Evolutionary conservation across 345 rosid genomes (phyloP).

Genomic region (Leavenworthia alabamica): DNA sequence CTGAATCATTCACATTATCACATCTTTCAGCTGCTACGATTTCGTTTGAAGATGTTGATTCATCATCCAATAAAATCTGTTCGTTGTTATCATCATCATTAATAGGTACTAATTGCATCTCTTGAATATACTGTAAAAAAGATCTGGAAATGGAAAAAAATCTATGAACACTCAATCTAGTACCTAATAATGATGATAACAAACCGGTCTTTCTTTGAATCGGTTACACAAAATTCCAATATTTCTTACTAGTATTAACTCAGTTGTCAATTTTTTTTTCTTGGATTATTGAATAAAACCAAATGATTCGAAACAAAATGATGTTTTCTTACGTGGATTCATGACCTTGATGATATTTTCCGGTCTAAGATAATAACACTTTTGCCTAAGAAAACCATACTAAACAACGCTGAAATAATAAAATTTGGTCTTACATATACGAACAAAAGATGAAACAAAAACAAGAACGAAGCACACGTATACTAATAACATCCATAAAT

Average conservation of each 20-base stretch:
- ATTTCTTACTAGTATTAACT: too few species aligned
- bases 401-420: neutral
- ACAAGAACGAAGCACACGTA: too few species aligned
- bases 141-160: slow-evolving; percentile 15
- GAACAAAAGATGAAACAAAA: neutral
- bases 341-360: neutral
- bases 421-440: slow-evolving; percentile 21
- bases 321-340: neutral
- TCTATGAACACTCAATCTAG: too few species aligned
- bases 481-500: too few species aligned
- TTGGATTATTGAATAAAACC: too few species aligned
- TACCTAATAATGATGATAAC: too few species aligned
- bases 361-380: neutral
- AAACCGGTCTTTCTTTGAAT: too few species aligned
- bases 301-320: too few species aligned
- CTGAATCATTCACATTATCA: slow-evolving; percentile 44
- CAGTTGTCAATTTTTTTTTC: too few species aligned
- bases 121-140: slow-evolving; percentile 37
- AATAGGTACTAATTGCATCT: slow-evolving; percentile 79
- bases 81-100: slow-evolving; percentile 58
- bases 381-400: too few species aligned
- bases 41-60: slow-evolving; percentile 53
- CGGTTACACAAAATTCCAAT: too few species aligned
- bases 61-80: slow-evolving; percentile 58
- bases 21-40: slow-evolving; percentile 47